Conservation (phyloP, 148 eudicot genomes). For the Chenopodium album region DNA sequence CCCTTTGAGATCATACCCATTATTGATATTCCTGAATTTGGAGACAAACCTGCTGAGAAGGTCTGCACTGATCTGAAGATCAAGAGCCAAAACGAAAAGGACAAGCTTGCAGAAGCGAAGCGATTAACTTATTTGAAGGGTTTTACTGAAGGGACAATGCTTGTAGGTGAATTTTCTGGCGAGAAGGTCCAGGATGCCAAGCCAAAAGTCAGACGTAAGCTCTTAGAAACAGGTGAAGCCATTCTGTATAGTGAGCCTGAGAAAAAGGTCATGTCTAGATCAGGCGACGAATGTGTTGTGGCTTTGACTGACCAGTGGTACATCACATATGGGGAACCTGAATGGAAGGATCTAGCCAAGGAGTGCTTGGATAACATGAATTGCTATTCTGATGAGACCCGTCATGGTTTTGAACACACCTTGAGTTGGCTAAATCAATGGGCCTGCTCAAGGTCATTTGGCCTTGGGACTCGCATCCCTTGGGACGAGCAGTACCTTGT, state of each 20-base stretch:
- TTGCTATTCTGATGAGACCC: conserved; percentile 71
- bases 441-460: conserved; percentile 92
- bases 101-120: conserved; percentile 89
- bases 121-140: conserved; percentile 77
- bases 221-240: conserved; percentile 66
- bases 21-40: conserved; percentile 76
- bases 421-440: conserved; percentile 90
- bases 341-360: conserved; percentile 66
- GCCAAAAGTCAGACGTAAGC: conserved; percentile 58
- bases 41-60: conserved; percentile 91
- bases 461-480: conserved; percentile 91
- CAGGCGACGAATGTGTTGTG: conserved; percentile 96
- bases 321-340: conserved; percentile 75
- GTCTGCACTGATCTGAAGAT: conserved; percentile 82
- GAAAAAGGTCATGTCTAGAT: conserved; percentile 88
- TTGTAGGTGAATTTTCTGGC: conserved; percentile 66
- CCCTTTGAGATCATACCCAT: conserved; percentile 85
- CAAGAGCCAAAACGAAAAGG: conserved; percentile 86
- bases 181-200: conserved; percentile 85
- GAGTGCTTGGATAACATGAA: conserved; percentile 81
- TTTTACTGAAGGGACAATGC: conserved; percentile 84
- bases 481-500: conserved; percentile 92
- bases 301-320: conserved; percentile 98
- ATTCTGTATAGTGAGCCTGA: conserved; percentile 91
- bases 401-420: conserved; percentile 94